Base-by-base conservation (phyloP, 331 rosid genomes). In the Malus hybrid region DNA sequence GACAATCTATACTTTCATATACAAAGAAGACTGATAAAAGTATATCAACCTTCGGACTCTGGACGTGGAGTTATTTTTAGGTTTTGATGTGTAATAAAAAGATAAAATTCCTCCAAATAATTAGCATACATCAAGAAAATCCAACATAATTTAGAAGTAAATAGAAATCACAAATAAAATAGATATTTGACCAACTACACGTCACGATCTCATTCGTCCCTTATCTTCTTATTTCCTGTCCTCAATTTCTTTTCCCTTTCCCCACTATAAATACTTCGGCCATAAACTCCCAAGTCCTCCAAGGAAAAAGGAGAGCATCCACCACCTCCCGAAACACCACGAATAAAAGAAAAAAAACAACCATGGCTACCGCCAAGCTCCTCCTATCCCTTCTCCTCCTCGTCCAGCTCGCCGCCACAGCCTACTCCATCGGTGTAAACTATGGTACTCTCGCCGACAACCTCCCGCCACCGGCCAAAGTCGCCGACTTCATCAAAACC, bases 361-460 rank as follows among this genome's bases (percentile, higher is more conserved):
- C 46, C 24, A 65, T 65, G 69, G 48, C 10, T 3, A 36, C 31
- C 19, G 8, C 81, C 29, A 19, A 72, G 16, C 13, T 75, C 76
- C 34, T 77, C 36, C 54, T 85, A 70, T 59, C 82, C 65, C 77
- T 85, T 18, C 24, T 91, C 22, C 59, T 80, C n/a, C 71, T 88
- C 66, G 81, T 83, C 80, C 85, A 72, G 10, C 77, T 87, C 72
- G 18, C 81, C 56, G 10, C 82, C 69, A 44, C 86, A 39, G 91
- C 65, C 2, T 18, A 52, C 72, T 74, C 92, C 80, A 81, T 94
- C 61, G 98, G 98, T 20, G 83, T 94, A 28, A 94, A 94, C 92
- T 94, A 94, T 32, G 98, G 98, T 19, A 94, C 96, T 9, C 80
- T 88, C 1, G 97, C 70, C 1, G 84, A 94, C 89, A 86, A 94